Percentiles rank a stretch among this genome's conserved stretches.
Conservation (phyloP, 2,329 filamentous ascomycete genomes). For the Alternaria sp. region DNA sequence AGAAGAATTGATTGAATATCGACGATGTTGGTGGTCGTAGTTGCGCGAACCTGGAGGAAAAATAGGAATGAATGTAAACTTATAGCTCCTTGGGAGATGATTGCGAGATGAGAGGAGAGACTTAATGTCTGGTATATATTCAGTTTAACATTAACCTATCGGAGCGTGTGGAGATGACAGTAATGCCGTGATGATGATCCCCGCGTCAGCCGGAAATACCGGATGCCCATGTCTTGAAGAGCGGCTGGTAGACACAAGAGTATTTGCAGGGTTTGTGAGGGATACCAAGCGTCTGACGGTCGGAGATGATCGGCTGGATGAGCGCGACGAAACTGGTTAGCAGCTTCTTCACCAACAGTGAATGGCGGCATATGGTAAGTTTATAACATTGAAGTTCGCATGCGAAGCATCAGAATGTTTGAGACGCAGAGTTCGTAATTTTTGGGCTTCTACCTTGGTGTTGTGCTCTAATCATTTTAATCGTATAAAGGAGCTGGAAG, state of each 20-base stretch:
- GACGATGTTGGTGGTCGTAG: neutral
- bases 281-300: too few species aligned
- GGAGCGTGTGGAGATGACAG: neutral
- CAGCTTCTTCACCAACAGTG: neutral
- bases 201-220: neutral
- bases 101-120: neutral
- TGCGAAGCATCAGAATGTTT: neutral
- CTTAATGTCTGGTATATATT: neutral
- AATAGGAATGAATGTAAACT: too few species aligned
- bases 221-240: neutral
- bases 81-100: too few species aligned
- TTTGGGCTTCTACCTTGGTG: neutral
- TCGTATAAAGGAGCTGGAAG: neutral
- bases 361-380: neutral
- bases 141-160: neutral
- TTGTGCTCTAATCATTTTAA: neutral
- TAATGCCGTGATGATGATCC: neutral
- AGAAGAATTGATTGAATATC: neutral
- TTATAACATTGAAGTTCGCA: neutral
- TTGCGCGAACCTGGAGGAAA: too few species aligned
- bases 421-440: neutral
- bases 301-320: neutral
- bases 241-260: neutral
- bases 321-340: neutral
- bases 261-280: neutral